Conservation (phyloP, 2,329 filamentous ascomycete species). For the Incumbomyces lentus region DNA sequence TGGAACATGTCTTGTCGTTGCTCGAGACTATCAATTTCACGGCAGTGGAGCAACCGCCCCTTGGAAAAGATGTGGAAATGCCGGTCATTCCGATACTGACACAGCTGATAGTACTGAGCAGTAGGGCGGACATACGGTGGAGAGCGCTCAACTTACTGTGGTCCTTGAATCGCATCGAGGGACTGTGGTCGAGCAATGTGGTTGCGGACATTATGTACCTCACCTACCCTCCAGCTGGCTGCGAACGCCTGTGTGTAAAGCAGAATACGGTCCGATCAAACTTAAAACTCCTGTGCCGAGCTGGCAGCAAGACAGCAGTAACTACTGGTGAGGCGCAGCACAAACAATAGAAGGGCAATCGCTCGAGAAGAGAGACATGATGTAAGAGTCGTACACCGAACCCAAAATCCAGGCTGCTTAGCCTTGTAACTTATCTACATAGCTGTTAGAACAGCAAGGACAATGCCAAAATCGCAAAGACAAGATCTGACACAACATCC, state of each 20-base stretch:
- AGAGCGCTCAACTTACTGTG: background rate
- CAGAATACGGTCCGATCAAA: background rate
- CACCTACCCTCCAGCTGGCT: background rate
- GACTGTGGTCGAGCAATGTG: background rate
- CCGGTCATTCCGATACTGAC: background rate
- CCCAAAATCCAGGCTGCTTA: too few species aligned
- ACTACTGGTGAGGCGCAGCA: background rate
- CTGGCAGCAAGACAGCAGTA: background rate
- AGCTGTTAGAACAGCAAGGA: too few species aligned
- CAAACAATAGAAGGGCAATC: too few species aligned
- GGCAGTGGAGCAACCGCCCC: background rate
- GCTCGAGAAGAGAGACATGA: too few species aligned
- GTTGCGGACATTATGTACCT: background rate
- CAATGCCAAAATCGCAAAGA: too few species aligned
- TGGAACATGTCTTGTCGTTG: background rate
- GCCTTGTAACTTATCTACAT: too few species aligned
- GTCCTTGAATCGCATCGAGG: background rate
- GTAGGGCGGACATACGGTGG: background rate
- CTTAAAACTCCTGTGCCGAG: background rate
- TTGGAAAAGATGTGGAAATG: background rate
- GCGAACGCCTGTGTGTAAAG: background rate
- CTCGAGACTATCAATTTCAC: background rate
- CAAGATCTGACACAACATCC: too few species aligned
- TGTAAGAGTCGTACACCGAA: too few species aligned
- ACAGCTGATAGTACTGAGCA: background rate